These are phyloP conservation scores for Kondoa subrosea DNA, from an alignment of 768 basidiomycete genomes.

Conservation along the genomic window DNA sequence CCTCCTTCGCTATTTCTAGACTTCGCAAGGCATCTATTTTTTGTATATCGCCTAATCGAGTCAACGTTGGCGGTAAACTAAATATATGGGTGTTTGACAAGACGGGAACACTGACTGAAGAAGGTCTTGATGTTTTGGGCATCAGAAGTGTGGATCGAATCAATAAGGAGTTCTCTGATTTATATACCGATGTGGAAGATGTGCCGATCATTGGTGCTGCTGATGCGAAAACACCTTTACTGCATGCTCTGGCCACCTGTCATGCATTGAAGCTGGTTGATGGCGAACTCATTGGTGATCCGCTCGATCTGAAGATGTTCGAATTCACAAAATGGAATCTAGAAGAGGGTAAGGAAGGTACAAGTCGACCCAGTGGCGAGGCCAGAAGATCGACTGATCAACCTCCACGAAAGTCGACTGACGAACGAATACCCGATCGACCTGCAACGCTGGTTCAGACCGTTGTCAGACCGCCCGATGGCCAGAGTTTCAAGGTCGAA, in stretches of 20 bases:
- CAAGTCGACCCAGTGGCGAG: slow-evolving; percentile 34
- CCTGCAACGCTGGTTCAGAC: slow-evolving; percentile 86
- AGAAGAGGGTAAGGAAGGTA: slow-evolving; percentile 60
- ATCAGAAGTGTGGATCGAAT: slow-evolving; percentile 67
- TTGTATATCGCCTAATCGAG: slow-evolving; percentile 88
- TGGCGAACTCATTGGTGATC: slow-evolving; percentile 79
- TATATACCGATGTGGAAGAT: slow-evolving; percentile 70
- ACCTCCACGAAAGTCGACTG: slow-evolving; percentile 14
- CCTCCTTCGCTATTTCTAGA: slow-evolving; percentile 78
- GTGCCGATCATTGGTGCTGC: slow-evolving; percentile 45
- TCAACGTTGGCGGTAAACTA: slow-evolving; percentile 88
- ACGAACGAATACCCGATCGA: slow-evolving; percentile 34
- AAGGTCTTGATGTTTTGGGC: slow-evolving; percentile 90
- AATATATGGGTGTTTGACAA: slow-evolving; percentile 99
- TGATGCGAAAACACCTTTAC: slow-evolving; percentile 59
- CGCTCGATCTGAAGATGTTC: slow-evolving; percentile 95
- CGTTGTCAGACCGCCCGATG: slow-evolving; percentile 90
- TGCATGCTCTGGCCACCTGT: slow-evolving; percentile 88
- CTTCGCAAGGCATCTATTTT: slow-evolving; percentile 75
- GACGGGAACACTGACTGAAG: slow-evolving; percentile 94
- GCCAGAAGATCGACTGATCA: slow-evolving; percentile 30
- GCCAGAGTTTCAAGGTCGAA: slow-evolving; percentile 70
- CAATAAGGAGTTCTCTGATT: slow-evolving; percentile 65
- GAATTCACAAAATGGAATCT: slow-evolving; percentile 89
- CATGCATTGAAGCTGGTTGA: slow-evolving; percentile 86